phyloP scores from a whole-genome alignment of 208 protist species.

The Angomonas deanei region DNA sequence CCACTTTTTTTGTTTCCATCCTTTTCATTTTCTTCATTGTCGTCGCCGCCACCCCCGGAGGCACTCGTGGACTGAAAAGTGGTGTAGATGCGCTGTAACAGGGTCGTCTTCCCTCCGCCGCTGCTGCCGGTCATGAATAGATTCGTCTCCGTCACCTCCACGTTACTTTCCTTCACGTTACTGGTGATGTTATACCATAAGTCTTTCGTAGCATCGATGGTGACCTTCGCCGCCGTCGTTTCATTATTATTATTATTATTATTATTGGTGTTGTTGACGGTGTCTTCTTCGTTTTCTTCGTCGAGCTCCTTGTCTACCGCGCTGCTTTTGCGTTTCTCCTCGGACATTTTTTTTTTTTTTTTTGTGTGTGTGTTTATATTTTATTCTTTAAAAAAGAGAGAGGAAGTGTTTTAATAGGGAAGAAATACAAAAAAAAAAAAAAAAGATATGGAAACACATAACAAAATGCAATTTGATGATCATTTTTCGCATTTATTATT shows the following conservation, averaged over 20 bases:
- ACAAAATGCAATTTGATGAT: constrained; percentile 4
- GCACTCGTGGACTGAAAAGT: constrained; percentile 30
- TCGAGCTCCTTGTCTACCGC: background rate
- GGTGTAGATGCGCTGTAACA: constrained; percentile 70
- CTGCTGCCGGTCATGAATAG: constrained; percentile 64
- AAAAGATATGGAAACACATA: constrained; percentile 6
- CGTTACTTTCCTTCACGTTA: constrained; percentile 61
- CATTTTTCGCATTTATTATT: background rate
- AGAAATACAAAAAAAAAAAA: constrained; percentile 11
- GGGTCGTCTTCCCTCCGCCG: constrained; percentile 76
- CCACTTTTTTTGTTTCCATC: too few relatives aligned
- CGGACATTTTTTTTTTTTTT: background rate
- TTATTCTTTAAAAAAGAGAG: constrained; percentile 4
- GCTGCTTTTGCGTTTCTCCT: background rate
- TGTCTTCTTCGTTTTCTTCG: background rate
- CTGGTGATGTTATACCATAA: constrained; percentile 85
- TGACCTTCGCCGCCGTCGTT: constrained; percentile 20
- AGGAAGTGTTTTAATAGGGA: constrained; percentile 7
- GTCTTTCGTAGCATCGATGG: constrained; percentile 77
- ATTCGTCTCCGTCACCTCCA: constrained; percentile 61
- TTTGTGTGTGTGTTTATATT: background rate
- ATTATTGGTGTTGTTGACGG: background rate
- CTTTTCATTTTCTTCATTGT: background rate
- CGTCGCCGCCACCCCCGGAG: constrained; percentile 4
- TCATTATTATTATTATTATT: constrained; percentile 3